phyloP scores from a whole-genome alignment of 2,329 filamentous ascomycete genomes.

The Claviceps humidiphila region DNA sequence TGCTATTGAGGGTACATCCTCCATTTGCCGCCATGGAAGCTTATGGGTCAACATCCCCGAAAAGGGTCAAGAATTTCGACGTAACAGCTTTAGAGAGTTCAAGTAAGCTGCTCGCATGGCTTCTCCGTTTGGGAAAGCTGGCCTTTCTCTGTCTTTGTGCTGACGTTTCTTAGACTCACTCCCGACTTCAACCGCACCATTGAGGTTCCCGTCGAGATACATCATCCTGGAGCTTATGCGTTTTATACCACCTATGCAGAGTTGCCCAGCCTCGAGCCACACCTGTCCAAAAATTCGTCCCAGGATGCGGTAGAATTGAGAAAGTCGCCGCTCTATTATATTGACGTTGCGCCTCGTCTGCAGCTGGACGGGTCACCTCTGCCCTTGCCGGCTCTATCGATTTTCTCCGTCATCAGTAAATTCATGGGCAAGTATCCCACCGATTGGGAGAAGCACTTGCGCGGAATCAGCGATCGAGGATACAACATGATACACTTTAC shows the following conservation, averaged over 20 bases:
- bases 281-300: conserved; percentile 12
- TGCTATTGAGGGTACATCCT: conserved; percentile 85
- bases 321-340: conserved; percentile 70
- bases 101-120: conserved; percentile 46
- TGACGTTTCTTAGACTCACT: conserved; percentile 45
- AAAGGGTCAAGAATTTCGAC: conserved; percentile 59
- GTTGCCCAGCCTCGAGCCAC: conserved; percentile 50
- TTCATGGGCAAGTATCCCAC: conserved; percentile 89
- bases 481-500: conserved; percentile 99
- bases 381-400: conserved; percentile 73
- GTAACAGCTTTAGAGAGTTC: conserved; percentile 72
- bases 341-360: conserved; percentile 80
- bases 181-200: conserved; percentile 89
- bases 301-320: conserved; percentile 35
- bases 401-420: conserved; percentile 93
- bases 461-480: conserved; percentile 75
- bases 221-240: conserved; percentile 73
- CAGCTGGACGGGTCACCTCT: conserved; percentile 59
- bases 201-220: conserved; percentile 78
- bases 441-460: conserved; percentile 82
- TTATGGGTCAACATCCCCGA: conserved; percentile 94
- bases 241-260: conserved; percentile 91
- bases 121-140: not conserved
- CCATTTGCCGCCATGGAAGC: conserved; percentile 86
- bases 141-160: not conserved